Base-by-base conservation (phyloP, 2,329 filamentous ascomycete species). In the Thelonectria blattea region DNA sequence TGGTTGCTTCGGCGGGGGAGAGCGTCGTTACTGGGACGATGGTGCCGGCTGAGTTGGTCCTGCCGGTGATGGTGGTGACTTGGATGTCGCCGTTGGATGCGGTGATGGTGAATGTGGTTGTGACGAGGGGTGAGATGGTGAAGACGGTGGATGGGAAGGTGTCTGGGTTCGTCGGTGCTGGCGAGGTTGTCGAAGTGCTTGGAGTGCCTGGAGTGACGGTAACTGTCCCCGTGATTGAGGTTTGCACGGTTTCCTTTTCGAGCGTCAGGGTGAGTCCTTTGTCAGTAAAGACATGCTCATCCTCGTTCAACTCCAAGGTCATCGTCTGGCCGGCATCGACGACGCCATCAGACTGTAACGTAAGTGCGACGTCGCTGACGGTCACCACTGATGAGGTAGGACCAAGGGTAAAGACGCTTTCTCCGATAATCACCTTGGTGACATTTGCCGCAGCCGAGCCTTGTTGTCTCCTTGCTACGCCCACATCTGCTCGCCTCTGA, bases 401-500 rank as follows among this genome's bases (percentile, higher is more conserved):
- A 20, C 37, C 49, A 20, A 52, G 41, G 8, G 49, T 52, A 15
- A 52, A 39, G 17, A 39, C 41, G 6, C 18, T 27, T n/a, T 52
- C 34, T 27, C 49, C 49, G n/a, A 52, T 42, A n/a, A 52, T 22
- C 10, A 52, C 49, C 34, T 52, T 52, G 18, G 49, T 52, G 1
- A 52, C 34, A 37, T 37, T 7, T n/a, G 49, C 24, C 17, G 49
- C 5, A 30, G 27, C 22, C 37, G 12, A 27, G 20, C 5, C 20
- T 6, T 37, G 15, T 8, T 42, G 12, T 24, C 22, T 39, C 7
- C 12, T 27, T 17, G 34, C 6, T 12, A 24, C 4, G 3, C 15
- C 20, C 14, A 18, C 14, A 42, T 41, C 20, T n/a, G 17, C 8
- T 12, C 41, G 37, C n/a, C 8, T 20, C 41, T 11, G 49, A 22